Percentiles rank a stretch among this genome's conserved stretches.
Evolutionary conservation across 331 rosid species (phyloP).

Genomic region (Quercus phellos): DNA sequence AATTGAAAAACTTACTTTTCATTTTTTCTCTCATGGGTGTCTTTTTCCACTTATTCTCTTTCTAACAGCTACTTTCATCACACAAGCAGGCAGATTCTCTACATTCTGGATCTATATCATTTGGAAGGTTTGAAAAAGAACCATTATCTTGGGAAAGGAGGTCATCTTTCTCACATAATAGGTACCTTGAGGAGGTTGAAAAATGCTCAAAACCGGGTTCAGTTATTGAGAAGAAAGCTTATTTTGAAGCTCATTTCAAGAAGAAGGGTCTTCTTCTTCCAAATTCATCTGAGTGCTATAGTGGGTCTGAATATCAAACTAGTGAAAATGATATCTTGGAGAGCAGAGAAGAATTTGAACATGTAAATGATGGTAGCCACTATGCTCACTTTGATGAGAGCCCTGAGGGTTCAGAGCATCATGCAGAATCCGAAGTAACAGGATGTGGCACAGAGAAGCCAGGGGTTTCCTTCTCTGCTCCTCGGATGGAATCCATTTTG

Average conservation of each 20-base stretch:
- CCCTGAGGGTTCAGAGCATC: conserved; percentile 37
- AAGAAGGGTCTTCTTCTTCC: conserved; percentile 51
- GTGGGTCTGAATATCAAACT: conserved; percentile 20
- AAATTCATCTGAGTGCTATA: conserved; percentile 19
- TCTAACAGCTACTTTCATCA: conserved; percentile 10
- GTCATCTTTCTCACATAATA: conserved; percentile 68
- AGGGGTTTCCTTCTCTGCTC: conserved; percentile 27
- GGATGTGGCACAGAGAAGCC: conserved; percentile 30
- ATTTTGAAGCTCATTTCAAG: conserved; percentile 77
- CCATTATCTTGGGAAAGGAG: conserved; percentile 75
- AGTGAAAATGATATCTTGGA: conserved; percentile 37
- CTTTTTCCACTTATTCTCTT: not conserved
- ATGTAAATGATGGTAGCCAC: conserved; percentile 27
- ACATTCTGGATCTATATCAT: conserved; percentile 80
- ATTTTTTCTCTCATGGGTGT: not conserved
- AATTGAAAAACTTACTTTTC: not conserved
- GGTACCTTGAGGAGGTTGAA: conserved; percentile 75
- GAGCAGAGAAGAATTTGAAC: conserved; percentile 39
- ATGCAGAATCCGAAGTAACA: conserved; percentile 26
- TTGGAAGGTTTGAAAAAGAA: conserved; percentile 75
- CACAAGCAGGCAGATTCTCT: conserved; percentile 58
- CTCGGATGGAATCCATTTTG: conserved; percentile 22
- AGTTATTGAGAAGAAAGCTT: conserved; percentile 61
- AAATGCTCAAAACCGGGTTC: conserved; percentile 72
- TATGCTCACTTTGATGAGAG: conserved; percentile 37